Base-by-base conservation (phyloP, 768 basidiomycete species). In the Trametes elegans region DNA sequence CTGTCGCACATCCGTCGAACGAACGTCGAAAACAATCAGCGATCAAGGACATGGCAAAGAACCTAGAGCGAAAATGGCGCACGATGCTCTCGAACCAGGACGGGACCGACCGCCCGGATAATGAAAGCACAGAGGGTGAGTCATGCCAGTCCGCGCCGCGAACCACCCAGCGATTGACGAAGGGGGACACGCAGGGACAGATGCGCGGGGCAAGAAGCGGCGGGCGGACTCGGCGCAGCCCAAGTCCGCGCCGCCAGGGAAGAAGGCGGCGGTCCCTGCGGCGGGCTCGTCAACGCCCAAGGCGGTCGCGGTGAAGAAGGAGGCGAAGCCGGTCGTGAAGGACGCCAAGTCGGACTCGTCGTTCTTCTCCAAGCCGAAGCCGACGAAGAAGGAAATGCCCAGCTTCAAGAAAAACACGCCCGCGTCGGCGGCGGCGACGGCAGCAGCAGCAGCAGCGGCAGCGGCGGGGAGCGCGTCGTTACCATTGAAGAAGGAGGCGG, bases 31-130 rank as follows among this genome's bases (percentile, higher is more conserved):
- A 46, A 52, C 49, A 42, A 71, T 70, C 78, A 93, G 90, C 90
- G 74, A 82, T 90, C 86, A 89, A 91, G 85, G 90, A 93, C 76
- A 90, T 93, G 88, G 90, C 90, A 64, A 82, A 82, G 69, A 91
- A 90, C 76, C 77, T 93, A 75, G 89, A 90, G 73, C 82, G 82
- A 65, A 84, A 84, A 75, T 93, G 90, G 91, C 83, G 88, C 54
- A 74, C 89, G 70, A 74, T 87, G 66, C 74, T 67, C 64, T 63
- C 81, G 76, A 26, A 34, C n/a, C 66, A 72, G 70, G 74, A 76
- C 68, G 66, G 62, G 62, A 35, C 63, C 65, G 76, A 60, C 66
- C 55, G 67, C 75, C 79, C 67, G 60, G 59, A 62, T 27, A 62
- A 44, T 26, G 68, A 71, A 53, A 64, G 62, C 16, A 61, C 66